Conservation (phyloP, 345 rosid species). For the Populus euphratica region DNA sequence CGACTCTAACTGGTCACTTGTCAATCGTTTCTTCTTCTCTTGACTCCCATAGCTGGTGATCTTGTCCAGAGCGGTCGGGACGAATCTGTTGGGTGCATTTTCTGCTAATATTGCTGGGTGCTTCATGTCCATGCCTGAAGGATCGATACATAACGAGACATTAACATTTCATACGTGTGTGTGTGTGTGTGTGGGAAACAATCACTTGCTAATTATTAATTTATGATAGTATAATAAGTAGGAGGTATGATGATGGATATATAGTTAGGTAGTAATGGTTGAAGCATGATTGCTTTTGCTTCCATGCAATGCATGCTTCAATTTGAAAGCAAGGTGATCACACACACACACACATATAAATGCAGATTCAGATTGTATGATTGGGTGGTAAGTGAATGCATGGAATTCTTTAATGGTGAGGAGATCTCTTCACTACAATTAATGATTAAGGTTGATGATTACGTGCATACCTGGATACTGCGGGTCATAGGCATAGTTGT, state of each 20-base stretch:
- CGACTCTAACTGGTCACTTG: constrained; percentile 60
- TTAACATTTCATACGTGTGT: too few species aligned
- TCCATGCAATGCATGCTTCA: too few species aligned
- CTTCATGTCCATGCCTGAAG: constrained; percentile 51
- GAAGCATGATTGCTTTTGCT: not conserved
- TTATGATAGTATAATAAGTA: too few species aligned
- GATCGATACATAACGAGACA: not conserved
- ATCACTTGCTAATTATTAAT: too few species aligned
- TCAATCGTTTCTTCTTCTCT: constrained; percentile 71
- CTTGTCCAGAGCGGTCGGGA: constrained; percentile 38
- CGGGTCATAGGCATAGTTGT: constrained; percentile 54
- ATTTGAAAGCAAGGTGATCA: too few species aligned
- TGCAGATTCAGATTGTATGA: too few species aligned
- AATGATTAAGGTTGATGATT: too few species aligned
- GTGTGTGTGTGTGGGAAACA: too few species aligned
- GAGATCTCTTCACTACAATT: too few species aligned
- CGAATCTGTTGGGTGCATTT: constrained; percentile 32
- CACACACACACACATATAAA: too few species aligned
- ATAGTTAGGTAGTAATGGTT: not conserved
- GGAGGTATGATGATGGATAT: not conserved
- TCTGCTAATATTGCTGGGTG: constrained; percentile 32
- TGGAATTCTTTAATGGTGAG: too few species aligned
- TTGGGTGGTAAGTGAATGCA: too few species aligned
- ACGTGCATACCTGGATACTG: constrained; percentile 45
- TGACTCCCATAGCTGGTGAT: constrained; percentile 31